Percentiles rank a stretch among this genome's conserved stretches.
phyloP scores from a whole-genome alignment of 2,329 filamentous ascomycete genomes.

The Xylaria sp. region DNA sequence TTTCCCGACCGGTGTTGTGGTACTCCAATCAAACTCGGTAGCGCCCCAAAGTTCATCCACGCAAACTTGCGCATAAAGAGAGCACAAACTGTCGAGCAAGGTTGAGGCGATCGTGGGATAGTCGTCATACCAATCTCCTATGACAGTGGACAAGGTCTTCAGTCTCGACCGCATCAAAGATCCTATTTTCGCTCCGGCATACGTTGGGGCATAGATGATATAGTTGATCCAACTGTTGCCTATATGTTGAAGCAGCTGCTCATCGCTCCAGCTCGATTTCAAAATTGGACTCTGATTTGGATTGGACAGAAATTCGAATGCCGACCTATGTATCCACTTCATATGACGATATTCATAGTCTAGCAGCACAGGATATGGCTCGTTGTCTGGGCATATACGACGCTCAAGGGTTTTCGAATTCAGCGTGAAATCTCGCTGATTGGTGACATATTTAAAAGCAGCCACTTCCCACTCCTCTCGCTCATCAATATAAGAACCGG shows the following conservation, averaged over 20 bases:
- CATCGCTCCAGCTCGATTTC: not conserved
- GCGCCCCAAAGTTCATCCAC: not conserved
- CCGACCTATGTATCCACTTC: slow-evolving; percentile 34
- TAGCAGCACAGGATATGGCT: slow-evolving; percentile 1
- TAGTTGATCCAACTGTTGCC: slow-evolving; percentile 12
- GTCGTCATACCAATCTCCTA: not conserved
- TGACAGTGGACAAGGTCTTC: not conserved
- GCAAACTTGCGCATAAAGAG: not conserved
- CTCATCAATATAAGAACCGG: too few relatives aligned
- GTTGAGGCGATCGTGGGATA: slow-evolving; percentile 1
- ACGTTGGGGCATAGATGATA: slow-evolving; percentile 2
- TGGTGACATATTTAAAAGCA: too few relatives aligned
- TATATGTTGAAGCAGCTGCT: slow-evolving; percentile 4
- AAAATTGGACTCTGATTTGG: not conserved
- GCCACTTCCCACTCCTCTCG: too few relatives aligned
- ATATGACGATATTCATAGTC: not conserved
- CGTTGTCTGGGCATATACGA: too few relatives aligned
- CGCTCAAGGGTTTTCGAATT: too few relatives aligned
- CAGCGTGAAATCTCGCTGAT: too few relatives aligned
- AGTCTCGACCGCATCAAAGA: too few relatives aligned
- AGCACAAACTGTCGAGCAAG: slow-evolving; percentile 16
- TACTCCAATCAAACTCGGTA: not conserved
- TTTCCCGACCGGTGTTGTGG: not conserved
- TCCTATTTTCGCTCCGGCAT: too few relatives aligned
- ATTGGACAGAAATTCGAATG: slow-evolving; percentile 28